phyloP scores from a whole-genome alignment of 2,329 filamentous ascomycete genomes.

The Xylaria arbuscula region DNA sequence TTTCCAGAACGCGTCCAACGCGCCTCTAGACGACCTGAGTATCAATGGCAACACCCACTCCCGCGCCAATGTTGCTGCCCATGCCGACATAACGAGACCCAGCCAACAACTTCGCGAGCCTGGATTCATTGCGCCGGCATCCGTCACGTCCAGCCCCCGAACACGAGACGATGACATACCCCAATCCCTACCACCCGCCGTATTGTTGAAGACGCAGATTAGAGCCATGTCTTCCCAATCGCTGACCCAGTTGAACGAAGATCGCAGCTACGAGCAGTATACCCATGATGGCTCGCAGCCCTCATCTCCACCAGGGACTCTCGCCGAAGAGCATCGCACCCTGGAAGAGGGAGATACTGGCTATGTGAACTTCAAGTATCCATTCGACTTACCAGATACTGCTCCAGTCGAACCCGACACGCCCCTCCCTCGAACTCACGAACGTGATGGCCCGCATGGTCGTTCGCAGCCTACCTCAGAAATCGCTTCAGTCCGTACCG shows the following conservation, averaged over 20 bases:
- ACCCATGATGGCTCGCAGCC: slow-evolving; percentile 43
- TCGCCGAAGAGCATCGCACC: slow-evolving; percentile 48
- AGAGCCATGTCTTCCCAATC: slow-evolving; percentile 61
- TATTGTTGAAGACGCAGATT: slow-evolving; percentile 48
- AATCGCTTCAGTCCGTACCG: slow-evolving; percentile 46
- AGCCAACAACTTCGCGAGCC: slow-evolving; percentile 5
- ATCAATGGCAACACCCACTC: neutral
- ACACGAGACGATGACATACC: slow-evolving; percentile 38
- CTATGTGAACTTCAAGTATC: slow-evolving; percentile 55
- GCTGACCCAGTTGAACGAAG: slow-evolving; percentile 67
- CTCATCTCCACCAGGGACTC: slow-evolving; percentile 45
- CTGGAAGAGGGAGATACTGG: slow-evolving; percentile 62
- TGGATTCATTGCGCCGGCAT: slow-evolving; percentile 11
- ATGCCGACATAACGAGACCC: slow-evolving; percentile 20
- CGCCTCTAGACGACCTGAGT: slow-evolving; percentile 23
- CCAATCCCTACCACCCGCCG: slow-evolving; percentile 25
- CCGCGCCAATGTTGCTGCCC: neutral
- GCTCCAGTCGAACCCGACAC: slow-evolving; percentile 38
- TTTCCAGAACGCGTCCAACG: slow-evolving; percentile 43
- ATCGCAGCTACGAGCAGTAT: slow-evolving; percentile 65
- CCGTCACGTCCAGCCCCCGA: slow-evolving; percentile 28
- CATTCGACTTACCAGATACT: slow-evolving; percentile 48
- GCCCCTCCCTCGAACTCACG: slow-evolving; percentile 34
- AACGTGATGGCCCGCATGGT: slow-evolving; percentile 35
- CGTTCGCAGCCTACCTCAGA: slow-evolving; percentile 50